phyloP scores from a whole-genome alignment of 768 basidiomycete genomes.

The Mrakia hoshinonis region DNA sequence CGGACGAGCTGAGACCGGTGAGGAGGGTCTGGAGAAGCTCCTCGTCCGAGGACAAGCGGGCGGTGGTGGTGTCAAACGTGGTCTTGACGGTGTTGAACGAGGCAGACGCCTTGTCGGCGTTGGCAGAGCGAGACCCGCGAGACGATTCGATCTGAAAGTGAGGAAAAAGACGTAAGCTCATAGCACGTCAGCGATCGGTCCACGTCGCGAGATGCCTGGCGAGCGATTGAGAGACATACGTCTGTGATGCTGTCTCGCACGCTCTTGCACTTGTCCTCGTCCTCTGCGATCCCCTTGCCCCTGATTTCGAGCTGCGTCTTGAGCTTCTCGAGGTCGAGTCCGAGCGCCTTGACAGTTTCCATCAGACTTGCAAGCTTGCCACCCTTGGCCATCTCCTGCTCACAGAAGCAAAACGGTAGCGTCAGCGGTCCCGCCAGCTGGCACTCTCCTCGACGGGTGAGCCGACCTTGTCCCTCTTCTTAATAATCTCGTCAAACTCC shows the following conservation, averaged over 20 bases:
- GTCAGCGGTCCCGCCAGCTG: too few species aligned
- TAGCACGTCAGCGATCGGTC: background rate
- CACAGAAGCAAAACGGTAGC: background rate
- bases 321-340: constrained; percentile 70
- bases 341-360: constrained; percentile 65
- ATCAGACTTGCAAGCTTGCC: constrained; percentile 83
- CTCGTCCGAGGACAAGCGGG: constrained; percentile 63
- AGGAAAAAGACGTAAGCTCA: background rate
- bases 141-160: constrained; percentile 51
- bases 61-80: constrained; percentile 54
- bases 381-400: constrained; percentile 76
- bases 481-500: constrained; percentile 51
- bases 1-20: constrained; percentile 73
- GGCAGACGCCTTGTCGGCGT: constrained; percentile 52
- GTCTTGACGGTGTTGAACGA: constrained; percentile 60
- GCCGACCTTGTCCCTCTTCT: constrained; percentile 57
- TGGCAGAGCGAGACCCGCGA: constrained; percentile 52
- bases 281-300: constrained; percentile 64
- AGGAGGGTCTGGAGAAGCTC: constrained; percentile 90
- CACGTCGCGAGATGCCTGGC: background rate
- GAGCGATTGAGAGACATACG: constrained; percentile 44
- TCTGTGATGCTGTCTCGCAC: constrained; percentile 54
- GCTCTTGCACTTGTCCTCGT: constrained; percentile 53
- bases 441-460: background rate
- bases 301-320: constrained; percentile 79